Percentiles rank a stretch among this genome's conserved stretches.
Evolutionary conservation across 805 yeast genomes (phyloP).

Genomic region (Scheffersomyces lignosus): DNA sequence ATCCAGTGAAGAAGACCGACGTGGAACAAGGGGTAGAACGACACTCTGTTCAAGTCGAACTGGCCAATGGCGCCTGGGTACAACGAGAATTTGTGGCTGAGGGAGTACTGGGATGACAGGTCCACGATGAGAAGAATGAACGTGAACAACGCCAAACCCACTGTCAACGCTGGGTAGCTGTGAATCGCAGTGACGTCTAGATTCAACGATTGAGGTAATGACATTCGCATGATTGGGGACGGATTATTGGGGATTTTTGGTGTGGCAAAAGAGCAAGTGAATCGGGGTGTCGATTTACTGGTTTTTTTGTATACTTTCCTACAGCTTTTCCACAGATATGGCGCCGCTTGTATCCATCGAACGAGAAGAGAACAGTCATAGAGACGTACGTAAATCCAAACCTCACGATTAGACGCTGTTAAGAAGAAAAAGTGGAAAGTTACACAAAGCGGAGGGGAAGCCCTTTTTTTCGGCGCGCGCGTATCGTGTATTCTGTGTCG

Average conservation of each 20-base stretch:
- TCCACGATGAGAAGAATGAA: slow-evolving; percentile 42
- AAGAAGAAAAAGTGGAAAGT: too few species aligned
- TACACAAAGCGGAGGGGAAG: too few species aligned
- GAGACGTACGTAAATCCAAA: too few species aligned
- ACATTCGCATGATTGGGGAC: slow-evolving; percentile 2
- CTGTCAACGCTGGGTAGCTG: slow-evolving; percentile 56
- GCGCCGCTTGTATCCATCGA: too few species aligned
- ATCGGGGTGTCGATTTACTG: not conserved
- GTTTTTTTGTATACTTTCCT: too few species aligned
- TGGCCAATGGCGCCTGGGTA: slow-evolving; percentile 55
- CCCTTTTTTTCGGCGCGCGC: too few species aligned
- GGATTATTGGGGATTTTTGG: not conserved
- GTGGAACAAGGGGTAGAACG: slow-evolving; percentile 76
- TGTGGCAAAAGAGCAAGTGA: not conserved
- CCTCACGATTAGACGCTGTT: too few species aligned
- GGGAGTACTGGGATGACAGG: slow-evolving; percentile 21
- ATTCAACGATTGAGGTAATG: slow-evolving; percentile 7
- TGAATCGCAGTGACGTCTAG: slow-evolving; percentile 8
- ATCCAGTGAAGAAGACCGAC: slow-evolving; percentile 58
- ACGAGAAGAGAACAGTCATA: too few species aligned
- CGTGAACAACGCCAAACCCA: slow-evolving; percentile 60
- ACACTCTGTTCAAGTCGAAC: slow-evolving; percentile 49
- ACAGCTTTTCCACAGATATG: too few species aligned
- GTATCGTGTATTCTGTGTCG: too few species aligned
- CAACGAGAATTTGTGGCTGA: slow-evolving; percentile 44